Percentiles rank a stretch among this genome's conserved stretches.
Evolutionary conservation across 148 eudicot genomes (phyloP).

Genomic region (Tetragonia tetragonoides): DNA sequence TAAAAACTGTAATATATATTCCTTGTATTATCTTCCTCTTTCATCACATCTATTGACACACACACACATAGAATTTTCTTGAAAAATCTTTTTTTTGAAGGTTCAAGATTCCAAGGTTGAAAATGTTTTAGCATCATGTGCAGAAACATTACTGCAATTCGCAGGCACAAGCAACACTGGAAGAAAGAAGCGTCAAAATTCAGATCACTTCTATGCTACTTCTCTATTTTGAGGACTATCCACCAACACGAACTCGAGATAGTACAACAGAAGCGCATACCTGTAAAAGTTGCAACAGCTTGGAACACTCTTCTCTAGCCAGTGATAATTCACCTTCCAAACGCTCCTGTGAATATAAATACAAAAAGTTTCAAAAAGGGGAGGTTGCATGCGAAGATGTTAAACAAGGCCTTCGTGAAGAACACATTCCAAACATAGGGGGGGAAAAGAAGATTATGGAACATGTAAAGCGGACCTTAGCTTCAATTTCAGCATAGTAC

Average conservation of each 20-base stretch:
- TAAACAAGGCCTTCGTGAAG: not conserved
- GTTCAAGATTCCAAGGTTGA: not conserved
- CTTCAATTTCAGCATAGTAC: conserved; percentile 97
- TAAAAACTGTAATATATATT: not conserved
- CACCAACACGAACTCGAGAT: not conserved
- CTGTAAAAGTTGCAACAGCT: conserved; percentile 64
- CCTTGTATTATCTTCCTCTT: not conserved
- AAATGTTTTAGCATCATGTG: not conserved
- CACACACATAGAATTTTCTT: not conserved
- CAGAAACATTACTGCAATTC: not conserved
- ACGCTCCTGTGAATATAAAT: conserved; percentile 55
- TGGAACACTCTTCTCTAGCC: conserved; percentile 70
- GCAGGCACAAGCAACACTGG: not conserved
- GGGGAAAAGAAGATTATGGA: not conserved
- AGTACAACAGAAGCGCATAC: conserved; percentile 26
- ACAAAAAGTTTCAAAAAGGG: not conserved
- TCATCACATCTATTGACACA: not conserved
- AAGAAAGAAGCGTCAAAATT: too few species aligned
- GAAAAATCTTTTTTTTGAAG: not conserved
- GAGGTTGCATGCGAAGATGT: not conserved
- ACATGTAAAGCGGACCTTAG: conserved; percentile 57
- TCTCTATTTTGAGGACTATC: not conserved
- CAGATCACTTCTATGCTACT: not conserved
- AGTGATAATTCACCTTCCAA: conserved; percentile 62
- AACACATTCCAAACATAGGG: conserved; percentile 1